phyloP scores from a whole-genome alignment of 2,329 filamentous ascomycete genomes.

The Aspergillus aculeatus region DNA sequence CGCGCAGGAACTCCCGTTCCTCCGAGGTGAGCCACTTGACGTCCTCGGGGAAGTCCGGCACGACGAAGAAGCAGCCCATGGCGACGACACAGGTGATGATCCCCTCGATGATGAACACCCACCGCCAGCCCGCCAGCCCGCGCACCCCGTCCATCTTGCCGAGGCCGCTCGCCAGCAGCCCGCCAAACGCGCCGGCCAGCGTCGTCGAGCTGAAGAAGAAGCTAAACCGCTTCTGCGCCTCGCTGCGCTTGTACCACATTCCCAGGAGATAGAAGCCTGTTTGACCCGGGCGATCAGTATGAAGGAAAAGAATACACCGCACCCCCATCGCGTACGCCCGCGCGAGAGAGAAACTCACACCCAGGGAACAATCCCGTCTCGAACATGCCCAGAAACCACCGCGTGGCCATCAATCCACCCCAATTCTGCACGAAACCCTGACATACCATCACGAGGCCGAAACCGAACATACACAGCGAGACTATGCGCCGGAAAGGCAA shows the following conservation, averaged over 20 bases:
- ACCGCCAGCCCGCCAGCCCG: constrained; percentile 56
- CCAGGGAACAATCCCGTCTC: constrained; percentile 71
- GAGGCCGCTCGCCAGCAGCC: constrained; percentile 57
- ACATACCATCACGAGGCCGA: constrained; percentile 70
- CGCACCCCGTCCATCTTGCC: constrained; percentile 53
- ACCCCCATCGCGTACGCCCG: not conserved
- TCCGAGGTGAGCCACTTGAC: constrained; percentile 66
- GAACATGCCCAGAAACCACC: constrained; percentile 76
- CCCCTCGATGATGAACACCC: constrained; percentile 60
- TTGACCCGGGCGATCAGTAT: not conserved
- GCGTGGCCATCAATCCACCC: constrained; percentile 69
- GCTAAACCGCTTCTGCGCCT: constrained; percentile 82
- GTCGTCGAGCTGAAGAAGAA: constrained; percentile 78
- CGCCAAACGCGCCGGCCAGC: constrained; percentile 59
- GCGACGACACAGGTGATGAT: constrained; percentile 59
- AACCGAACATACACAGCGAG: constrained; percentile 77
- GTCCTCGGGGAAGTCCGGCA: constrained; percentile 71
- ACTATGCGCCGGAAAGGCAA: constrained; percentile 39
- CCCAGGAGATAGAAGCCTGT: constrained; percentile 63
- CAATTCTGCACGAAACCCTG: constrained; percentile 79
- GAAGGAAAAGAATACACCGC: too few species aligned
- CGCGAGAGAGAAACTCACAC: constrained; percentile 43
- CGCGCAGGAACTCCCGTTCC: constrained; percentile 65
- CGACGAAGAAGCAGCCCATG: constrained; percentile 58
- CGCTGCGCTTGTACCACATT: constrained; percentile 77